Evolutionary conservation across 495 filamentous ascomycete genomes (phyloP).

Genomic region (Daldinia vernicosa): DNA sequence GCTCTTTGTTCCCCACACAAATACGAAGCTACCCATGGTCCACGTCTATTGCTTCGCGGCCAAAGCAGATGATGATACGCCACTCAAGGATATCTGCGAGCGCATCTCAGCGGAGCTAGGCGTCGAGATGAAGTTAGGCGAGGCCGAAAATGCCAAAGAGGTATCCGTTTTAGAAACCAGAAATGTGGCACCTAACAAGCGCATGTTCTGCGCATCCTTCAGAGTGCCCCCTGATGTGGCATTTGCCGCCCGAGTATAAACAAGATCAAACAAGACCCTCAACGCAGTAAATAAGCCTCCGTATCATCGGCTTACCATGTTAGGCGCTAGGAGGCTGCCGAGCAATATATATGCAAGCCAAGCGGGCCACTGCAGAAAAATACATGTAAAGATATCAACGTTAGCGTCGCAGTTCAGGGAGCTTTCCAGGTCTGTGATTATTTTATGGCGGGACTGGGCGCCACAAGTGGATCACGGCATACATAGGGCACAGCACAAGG

Average conservation of each 20-base stretch:
- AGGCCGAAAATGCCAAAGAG: conserved; percentile 63
- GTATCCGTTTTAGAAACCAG: conserved; percentile 79
- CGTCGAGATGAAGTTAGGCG: conserved; percentile 66
- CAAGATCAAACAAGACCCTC: conserved; percentile 14
- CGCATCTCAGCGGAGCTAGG: conserved; percentile 70
- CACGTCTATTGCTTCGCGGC: conserved; percentile 92
- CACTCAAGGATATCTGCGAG: conserved; percentile 69
- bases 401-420: conserved; percentile 23
- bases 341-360: conserved; percentile 25
- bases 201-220: conserved; percentile 96
- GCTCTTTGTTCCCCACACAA: conserved; percentile 69
- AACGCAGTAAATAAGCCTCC: conserved; percentile 14
- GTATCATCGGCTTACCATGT: conserved; percentile 29
- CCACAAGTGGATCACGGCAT: conserved; percentile 15
- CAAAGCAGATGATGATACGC: conserved; percentile 73
- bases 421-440: conserved; percentile 30
- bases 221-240: conserved; percentile 82
- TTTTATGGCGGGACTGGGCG: conserved; percentile 27
- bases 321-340: conserved; percentile 9
- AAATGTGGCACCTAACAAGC: conserved; percentile 90
- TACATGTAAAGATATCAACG: conserved; percentile 37
- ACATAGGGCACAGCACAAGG: conserved; percentile 7
- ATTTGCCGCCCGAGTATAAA: conserved; percentile 61
- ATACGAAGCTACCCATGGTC: conserved; percentile 73
- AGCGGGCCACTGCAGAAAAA: conserved; percentile 18